These are phyloP conservation scores for Dichomitus squalens DNA, from an alignment of 1,284 basidiomycete species.

Conservation along the genomic window DNA sequence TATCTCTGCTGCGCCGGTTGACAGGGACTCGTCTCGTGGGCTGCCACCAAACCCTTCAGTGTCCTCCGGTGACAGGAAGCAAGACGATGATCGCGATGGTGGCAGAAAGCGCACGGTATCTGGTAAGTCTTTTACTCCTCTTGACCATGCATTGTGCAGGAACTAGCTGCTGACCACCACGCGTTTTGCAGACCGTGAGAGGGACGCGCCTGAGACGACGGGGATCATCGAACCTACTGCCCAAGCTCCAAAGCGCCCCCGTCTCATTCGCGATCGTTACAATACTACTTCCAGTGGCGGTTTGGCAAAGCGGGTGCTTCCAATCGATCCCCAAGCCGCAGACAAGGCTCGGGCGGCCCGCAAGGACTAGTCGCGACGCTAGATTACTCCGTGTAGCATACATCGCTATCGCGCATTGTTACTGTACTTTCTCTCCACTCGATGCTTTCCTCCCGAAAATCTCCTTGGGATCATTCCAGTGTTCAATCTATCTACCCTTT, in stretches of 20 bases:
- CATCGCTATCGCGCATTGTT: conserved; percentile 23
- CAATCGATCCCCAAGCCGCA: conserved; percentile 58
- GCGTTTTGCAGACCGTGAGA: conserved; percentile 49
- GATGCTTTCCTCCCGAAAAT: conserved; percentile 10
- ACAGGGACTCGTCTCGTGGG: conserved; percentile 44
- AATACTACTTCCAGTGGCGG: conserved; percentile 27
- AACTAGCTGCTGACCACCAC: not conserved
- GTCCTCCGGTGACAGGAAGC: conserved; percentile 14
- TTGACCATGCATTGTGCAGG: not conserved
- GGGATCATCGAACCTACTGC: conserved; percentile 25
- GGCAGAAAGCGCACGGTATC: conserved; percentile 64
- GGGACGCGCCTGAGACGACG: conserved; percentile 38
- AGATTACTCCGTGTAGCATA: conserved; percentile 20
- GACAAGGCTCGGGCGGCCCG: conserved; percentile 54
- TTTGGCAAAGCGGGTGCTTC: conserved; percentile 58
- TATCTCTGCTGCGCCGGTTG: conserved; percentile 44
- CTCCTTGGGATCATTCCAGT: no score
- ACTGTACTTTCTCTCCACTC: conserved; percentile 22
- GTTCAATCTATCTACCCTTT: no score
- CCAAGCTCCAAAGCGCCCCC: conserved; percentile 38
- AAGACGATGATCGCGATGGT: conserved; percentile 66
- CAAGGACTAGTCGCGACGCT: conserved; percentile 42
- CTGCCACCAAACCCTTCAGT: conserved; percentile 39
- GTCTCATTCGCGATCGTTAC: conserved; percentile 48
- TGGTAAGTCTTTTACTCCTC: conserved; percentile 46